Percentiles rank a stretch among this genome's conserved stretches.
These are phyloP conservation scores for Anaeromyces robustus DNA, from an alignment of 192 early-diverging fungal genomes.

Conservation along the genomic window DNA sequence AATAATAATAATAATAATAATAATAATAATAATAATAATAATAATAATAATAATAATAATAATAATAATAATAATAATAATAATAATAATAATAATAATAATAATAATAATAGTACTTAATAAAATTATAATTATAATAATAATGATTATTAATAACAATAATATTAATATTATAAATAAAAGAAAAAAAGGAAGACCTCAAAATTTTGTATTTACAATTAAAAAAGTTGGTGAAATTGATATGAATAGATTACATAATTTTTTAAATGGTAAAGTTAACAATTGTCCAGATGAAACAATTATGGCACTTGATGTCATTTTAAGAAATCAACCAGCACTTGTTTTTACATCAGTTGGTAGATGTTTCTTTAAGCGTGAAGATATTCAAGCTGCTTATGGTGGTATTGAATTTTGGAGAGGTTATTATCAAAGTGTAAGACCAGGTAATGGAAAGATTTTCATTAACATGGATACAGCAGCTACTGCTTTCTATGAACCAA, in stretches of 20 bases:
- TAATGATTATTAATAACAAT: too few species aligned
- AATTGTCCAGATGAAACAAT: neutral
- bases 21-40: too few species aligned
- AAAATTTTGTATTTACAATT: conserved; percentile 46
- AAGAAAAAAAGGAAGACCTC: neutral
- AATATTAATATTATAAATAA: too few species aligned
- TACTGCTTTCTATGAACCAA: conserved; percentile 37
- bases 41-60: too few species aligned
- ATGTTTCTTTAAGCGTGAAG: conserved; percentile 73
- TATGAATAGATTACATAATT: conserved; percentile 18
- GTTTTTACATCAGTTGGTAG: conserved; percentile 63
- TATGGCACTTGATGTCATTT: conserved; percentile 43
- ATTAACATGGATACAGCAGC: conserved; percentile 44
- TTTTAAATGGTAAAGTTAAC: neutral
- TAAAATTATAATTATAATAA: too few species aligned
- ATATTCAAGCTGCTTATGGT: conserved; percentile 26
- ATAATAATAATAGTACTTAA: too few species aligned
- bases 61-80: too few species aligned
- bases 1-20: too few species aligned
- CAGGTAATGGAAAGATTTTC: conserved; percentile 42
- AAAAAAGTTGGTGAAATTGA: conserved; percentile 49
- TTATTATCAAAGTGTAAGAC: conserved; percentile 76
- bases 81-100: too few species aligned
- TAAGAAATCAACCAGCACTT: conserved; percentile 65
- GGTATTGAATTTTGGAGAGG: conserved; percentile 88